A percentile compares a stretch with the other conserved stretches of the same genome.
These are phyloP conservation scores for Fallopia convolvulus DNA, from an alignment of 148 eudicot genomes.

Conservation along the genomic window DNA sequence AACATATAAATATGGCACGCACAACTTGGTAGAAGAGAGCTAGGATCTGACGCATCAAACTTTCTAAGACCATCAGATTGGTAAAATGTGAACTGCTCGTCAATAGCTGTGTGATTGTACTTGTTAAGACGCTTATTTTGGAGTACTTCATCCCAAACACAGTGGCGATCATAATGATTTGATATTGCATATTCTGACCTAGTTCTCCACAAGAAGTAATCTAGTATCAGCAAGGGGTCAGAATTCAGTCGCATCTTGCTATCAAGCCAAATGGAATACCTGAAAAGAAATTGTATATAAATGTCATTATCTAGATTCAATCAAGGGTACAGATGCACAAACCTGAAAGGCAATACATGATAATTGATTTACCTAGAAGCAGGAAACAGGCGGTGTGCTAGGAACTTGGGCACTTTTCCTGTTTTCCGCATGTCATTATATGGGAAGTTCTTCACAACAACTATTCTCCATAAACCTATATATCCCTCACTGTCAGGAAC, in stretches of 20 bases:
- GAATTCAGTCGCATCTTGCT: conserved; percentile 82
- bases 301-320: not conserved
- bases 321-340: not conserved
- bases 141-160: conserved; percentile 98
- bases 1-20: conserved; percentile 27
- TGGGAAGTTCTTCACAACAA: conserved; percentile 71
- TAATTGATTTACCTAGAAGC: conserved; percentile 60
- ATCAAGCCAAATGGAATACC: conserved; percentile 99
- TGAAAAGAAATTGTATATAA: conserved; percentile 17
- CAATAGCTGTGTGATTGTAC: conserved; percentile 87
- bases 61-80: conserved; percentile 86
- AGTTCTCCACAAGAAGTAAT: conserved; percentile 73
- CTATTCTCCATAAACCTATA: conserved; percentile 86
- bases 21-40: conserved; percentile 80
- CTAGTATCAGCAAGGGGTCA: conserved; percentile 82
- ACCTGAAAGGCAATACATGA: conserved; percentile 1
- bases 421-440: conserved; percentile 87
- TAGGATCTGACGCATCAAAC: conserved; percentile 71
- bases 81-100: conserved; percentile 78
- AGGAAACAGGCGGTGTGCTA: conserved; percentile 95
- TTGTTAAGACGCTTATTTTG: conserved; percentile 95
- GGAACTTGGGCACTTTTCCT: conserved; percentile 96
- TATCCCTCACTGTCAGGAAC: conserved; percentile 63
- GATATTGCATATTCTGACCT: conserved; percentile 93
- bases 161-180: conserved; percentile 85